phyloP scores from a whole-genome alignment of 352 stramenopile genomes.

The Peronospora destructor region DNA sequence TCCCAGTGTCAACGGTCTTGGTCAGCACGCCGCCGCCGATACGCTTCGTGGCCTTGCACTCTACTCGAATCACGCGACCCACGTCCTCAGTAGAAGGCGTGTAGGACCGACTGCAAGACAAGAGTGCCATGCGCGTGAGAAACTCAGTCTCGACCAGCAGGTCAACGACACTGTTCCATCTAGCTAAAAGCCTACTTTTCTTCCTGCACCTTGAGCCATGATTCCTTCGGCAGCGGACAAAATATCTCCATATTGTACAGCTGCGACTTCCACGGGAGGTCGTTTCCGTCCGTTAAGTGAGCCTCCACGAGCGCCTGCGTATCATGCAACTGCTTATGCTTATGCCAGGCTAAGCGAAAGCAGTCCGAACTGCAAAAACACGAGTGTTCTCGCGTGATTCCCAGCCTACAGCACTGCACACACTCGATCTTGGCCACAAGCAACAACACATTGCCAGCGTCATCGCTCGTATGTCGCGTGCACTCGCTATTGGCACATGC shows the following conservation, averaged over 20 bases:
- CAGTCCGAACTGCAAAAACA: constrained; percentile 65
- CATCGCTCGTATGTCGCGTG: constrained; percentile 35
- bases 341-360: constrained; percentile 57
- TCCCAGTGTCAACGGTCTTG: constrained; percentile 78
- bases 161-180: constrained; percentile 22
- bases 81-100: constrained; percentile 57
- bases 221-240: constrained; percentile 43
- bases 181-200: constrained; percentile 44
- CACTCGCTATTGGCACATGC: constrained; percentile 62
- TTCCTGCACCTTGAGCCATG: constrained; percentile 57
- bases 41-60: constrained; percentile 63
- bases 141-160: constrained; percentile 20
- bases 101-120: constrained; percentile 56
- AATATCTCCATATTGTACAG: constrained; percentile 52
- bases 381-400: constrained; percentile 58
- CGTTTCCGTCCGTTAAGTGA: constrained; percentile 9
- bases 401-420: constrained; percentile 55
- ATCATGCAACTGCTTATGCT: constrained; percentile 61
- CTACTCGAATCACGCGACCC: constrained; percentile 73
- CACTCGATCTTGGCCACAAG: constrained; percentile 71
- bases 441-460: constrained; percentile 60
- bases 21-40: constrained; percentile 44
- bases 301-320: constrained; percentile 22
- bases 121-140: constrained; percentile 29
- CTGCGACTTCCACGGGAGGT: constrained; percentile 53